Evolutionary conservation across 805 yeast genomes (phyloP), one percentile per base, ranked within the genome.

Genomic region (Maudiozyma serrabonitensis): DNA sequence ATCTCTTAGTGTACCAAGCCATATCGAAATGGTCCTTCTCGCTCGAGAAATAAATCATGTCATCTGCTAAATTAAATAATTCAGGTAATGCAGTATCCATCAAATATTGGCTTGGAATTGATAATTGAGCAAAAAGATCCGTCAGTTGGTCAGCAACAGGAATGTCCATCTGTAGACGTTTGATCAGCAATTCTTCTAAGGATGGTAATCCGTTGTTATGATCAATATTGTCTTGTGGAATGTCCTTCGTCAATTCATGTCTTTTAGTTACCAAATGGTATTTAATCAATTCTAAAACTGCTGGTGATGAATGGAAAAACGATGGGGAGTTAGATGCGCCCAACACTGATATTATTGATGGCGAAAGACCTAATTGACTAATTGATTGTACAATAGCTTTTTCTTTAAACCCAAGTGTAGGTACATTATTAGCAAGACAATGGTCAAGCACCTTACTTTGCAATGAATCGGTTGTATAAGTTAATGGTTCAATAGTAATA

Each of bases 1-100:
- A 69, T 55, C 99, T 73, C 61, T 89, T 86, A n/a, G 95, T 72
- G 66, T 91, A 91, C 99, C 99, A 91, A 3, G 87, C 84, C 63
- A 85, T 82, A 64, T 88, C 96, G 18, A 69, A 56, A 44, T 60
- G 59, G 55, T 81, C 81, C 19, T 93, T 77, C 62, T 90, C 97
- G 11, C 90, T 93, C 0, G 95, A 81, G 56, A 79, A 80, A 65
- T 69, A 88, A 43, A 87, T 78, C 51, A 91, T 74, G 62, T 93
- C 98, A 68, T 91, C 98, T 12, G 88, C 75, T 49, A 90, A 72
- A 47, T 78, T 75, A 56, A 81, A 84, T 50, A 93, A 75, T 60
- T 87, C 95, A 37, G 76, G 77, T 46, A 85, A 57, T 0, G 93
- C 78, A 28, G 61, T 56, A 3, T 71, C 63, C 9, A 69, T 57